phyloP scores from a whole-genome alignment of 1,284 basidiomycete species.

The Boletus hoseneyae region DNA sequence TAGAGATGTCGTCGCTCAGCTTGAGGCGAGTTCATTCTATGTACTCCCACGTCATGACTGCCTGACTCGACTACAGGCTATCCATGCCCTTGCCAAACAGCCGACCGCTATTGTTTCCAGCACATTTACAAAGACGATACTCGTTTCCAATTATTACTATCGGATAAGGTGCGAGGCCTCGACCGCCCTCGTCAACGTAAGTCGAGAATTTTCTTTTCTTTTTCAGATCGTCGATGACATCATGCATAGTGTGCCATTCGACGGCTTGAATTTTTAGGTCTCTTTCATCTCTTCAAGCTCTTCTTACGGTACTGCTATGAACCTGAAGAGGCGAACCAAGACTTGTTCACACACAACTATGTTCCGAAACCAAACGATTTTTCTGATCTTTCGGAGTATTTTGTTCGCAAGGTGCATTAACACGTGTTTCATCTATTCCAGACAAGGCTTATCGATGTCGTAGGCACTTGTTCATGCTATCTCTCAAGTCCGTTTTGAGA shows the following conservation, averaged over 20 bases:
- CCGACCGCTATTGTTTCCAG: slow-evolving; percentile 91
- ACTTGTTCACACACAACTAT: slow-evolving; percentile 80
- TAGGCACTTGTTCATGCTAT: slow-evolving; percentile 80
- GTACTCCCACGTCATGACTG: neutral
- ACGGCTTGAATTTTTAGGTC: slow-evolving; percentile 80
- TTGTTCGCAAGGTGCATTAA: slow-evolving; percentile 78
- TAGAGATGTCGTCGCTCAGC: slow-evolving; percentile 95
- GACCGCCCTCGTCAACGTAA: slow-evolving; percentile 77
- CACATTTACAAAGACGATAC: slow-evolving; percentile 87
- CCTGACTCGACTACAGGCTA: slow-evolving; percentile 54
- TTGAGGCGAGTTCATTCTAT: slow-evolving; percentile 65
- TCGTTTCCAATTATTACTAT: slow-evolving; percentile 96
- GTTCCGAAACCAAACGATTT: slow-evolving; percentile 95
- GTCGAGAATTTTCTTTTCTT: slow-evolving; percentile 34
- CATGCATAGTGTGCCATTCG: slow-evolving; percentile 71
- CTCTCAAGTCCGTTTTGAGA: slow-evolving; percentile 81
- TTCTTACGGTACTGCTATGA: slow-evolving; percentile 94
- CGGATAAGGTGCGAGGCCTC: slow-evolving; percentile 97
- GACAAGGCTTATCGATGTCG: slow-evolving; percentile 5
- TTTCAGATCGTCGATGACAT: slow-evolving; percentile 12
- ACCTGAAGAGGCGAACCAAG: slow-evolving; percentile 71
- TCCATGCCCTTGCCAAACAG: slow-evolving; percentile 77
- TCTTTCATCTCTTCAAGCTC: slow-evolving; percentile 95
- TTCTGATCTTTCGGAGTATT: slow-evolving; percentile 88
- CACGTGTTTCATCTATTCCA: slow-evolving; percentile 1